Percentiles rank a stretch among this genome's conserved stretches.
Conservation (phyloP, 371 early-diverging fungal species). For the Mucor velutinosus region DNA sequence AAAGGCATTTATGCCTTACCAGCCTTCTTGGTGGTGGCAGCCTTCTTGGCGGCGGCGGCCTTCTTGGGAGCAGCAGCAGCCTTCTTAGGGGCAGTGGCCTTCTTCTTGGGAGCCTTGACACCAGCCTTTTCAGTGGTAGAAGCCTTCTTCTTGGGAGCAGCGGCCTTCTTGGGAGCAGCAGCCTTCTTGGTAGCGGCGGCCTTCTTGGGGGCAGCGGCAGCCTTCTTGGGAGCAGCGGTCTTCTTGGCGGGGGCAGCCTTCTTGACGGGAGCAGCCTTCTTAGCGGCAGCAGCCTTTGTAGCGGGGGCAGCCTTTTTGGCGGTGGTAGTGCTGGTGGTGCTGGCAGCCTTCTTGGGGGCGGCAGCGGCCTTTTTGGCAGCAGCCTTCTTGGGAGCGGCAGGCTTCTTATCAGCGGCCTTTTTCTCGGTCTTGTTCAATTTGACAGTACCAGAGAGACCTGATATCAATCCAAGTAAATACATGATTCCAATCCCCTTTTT, state of each 20-base stretch:
- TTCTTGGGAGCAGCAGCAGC: conserved; percentile 31
- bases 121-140: conserved; percentile 36
- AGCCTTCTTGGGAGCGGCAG: conserved; percentile 46
- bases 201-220: conserved; percentile 26
- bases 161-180: conserved; percentile 32
- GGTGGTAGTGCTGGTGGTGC: conserved; percentile 23
- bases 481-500: conserved; percentile 7
- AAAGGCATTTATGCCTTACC: conserved; percentile 17
- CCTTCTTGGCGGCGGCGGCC: conserved; percentile 21
- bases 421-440: conserved; percentile 71
- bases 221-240: conserved; percentile 29
- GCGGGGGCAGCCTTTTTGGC: conserved; percentile 31
- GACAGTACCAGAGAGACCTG: conserved; percentile 66
- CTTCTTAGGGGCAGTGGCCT: conserved; percentile 25
- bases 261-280: conserved; percentile 25
- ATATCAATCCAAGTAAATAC: background rate
- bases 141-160: conserved; percentile 47
- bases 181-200: conserved; percentile 40
- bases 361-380: conserved; percentile 33
- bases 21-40: conserved; percentile 54
- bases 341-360: conserved; percentile 30
- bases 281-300: conserved; percentile 27
- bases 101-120: conserved; percentile 31
- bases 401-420: conserved; percentile 50
- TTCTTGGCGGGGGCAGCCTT: conserved; percentile 41